Base-by-base conservation (phyloP, 768 basidiomycete genomes). In the Atractiella rhizophila region DNA sequence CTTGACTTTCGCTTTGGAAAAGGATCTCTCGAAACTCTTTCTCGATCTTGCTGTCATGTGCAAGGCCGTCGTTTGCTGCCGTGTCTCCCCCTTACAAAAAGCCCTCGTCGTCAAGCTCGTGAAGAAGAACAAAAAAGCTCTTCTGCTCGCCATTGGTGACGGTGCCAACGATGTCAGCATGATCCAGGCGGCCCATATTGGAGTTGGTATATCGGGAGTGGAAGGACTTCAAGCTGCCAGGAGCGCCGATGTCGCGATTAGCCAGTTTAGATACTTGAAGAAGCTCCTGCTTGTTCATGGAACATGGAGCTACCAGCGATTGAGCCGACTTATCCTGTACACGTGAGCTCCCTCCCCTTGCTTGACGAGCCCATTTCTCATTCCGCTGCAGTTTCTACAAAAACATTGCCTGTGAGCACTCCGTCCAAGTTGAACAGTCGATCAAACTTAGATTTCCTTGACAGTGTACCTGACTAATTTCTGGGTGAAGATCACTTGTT, bases 141-240 rank as follows among this genome's bases (percentile, higher is more conserved):
- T 91, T 40, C 64, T 91, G n/a, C 69, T 96, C 8, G 88, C 88
- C 3, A 94, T 96, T 37, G 88, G 88, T 18, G 88, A 96, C 49
- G 88, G 88, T 37, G 88, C 88, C 2, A 96, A 94, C 57, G 88
- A 96, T 58, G 88, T 96, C 51, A 81, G 81, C 56, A 96, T 96
- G 88, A 96, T 96, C 45, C 88, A 96, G 56, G 88, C 88, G 27
- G 88, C 88, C 0, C 88, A 96, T 55, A 80, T 96, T 34, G 88
- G 88, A 24, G 76, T 96, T 40, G 88, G 88, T 52, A 96, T 96
- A 35, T 94, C 86, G 33, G 88, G 88, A 39, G 79, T 94, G 19
- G 88, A 98, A 76, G 91, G 91, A 60, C 64, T 98, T 4, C 91
- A 96, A 76, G 91, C 91, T 32, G 91, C 91, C 27, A 73, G 91